phyloP scores from a whole-genome alignment of 2,329 filamentous ascomycete genomes.

The Dactylellina sp. region DNA sequence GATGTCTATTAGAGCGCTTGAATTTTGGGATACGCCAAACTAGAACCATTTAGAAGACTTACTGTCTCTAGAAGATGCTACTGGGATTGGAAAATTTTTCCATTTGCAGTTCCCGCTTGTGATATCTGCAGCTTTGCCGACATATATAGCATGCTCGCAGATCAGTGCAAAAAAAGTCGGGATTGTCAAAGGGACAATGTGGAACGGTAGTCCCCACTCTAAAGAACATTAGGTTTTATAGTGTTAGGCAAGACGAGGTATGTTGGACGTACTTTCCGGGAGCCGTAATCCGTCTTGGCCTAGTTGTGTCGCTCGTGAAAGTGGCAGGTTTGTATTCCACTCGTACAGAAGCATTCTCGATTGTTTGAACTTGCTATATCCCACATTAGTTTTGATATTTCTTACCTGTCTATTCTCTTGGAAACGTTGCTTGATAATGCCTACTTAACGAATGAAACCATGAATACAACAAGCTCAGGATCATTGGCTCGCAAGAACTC shows the following conservation, averaged over 20 bases:
- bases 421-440: neutral
- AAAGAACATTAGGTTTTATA: slow-evolving; percentile 61
- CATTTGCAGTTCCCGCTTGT: slow-evolving; percentile 62
- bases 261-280: slow-evolving; percentile 62
- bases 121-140: slow-evolving; percentile 65
- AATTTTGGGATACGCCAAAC: slow-evolving; percentile 66
- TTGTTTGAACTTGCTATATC: slow-evolving; percentile 63
- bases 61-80: slow-evolving; percentile 64
- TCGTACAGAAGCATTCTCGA: slow-evolving; percentile 72
- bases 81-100: slow-evolving; percentile 43
- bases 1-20: slow-evolving; percentile 62
- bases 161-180: slow-evolving; percentile 78
- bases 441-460: slow-evolving; percentile 51
- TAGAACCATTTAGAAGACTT: slow-evolving; percentile 60
- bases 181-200: slow-evolving; percentile 78
- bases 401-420: neutral
- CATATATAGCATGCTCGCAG: slow-evolving; percentile 70
- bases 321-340: slow-evolving; percentile 70
- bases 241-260: slow-evolving; percentile 10
- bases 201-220: slow-evolving; percentile 72
- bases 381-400: slow-evolving; percentile 6
- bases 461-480: slow-evolving; percentile 33
- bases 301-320: slow-evolving; percentile 66
- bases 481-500: slow-evolving; percentile 47
- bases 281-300: slow-evolving; percentile 69